These are phyloP conservation scores for Exidia glandulosa DNA, from an alignment of 768 basidiomycete species.

Conservation along the genomic window DNA sequence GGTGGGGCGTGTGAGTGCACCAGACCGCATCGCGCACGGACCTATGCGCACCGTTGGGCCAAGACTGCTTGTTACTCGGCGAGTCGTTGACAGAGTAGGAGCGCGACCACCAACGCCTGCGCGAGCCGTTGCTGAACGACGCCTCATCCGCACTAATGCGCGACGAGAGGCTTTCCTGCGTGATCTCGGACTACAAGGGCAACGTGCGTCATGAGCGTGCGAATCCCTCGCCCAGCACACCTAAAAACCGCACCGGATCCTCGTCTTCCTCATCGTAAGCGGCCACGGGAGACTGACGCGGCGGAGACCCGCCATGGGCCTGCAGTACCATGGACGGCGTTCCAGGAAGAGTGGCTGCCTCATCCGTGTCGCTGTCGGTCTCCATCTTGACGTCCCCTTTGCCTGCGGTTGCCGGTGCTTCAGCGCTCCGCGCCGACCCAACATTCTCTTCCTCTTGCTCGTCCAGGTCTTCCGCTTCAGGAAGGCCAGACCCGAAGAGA, in stretches of 20 bases:
- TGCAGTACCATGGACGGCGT: slow-evolving; percentile 15
- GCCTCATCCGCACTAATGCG: slow-evolving; percentile 71
- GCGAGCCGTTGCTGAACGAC: slow-evolving; percentile 38
- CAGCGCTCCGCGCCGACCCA: slow-evolving; percentile 30
- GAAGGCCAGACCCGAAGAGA: background rate
- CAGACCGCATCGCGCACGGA: background rate
- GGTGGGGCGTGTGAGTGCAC: slow-evolving; percentile 2
- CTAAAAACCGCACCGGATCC: slow-evolving; percentile 3
- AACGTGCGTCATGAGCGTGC: background rate
- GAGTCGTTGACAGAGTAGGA: slow-evolving; percentile 24
- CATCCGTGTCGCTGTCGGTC: slow-evolving; percentile 11
- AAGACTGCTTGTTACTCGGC: slow-evolving; percentile 39
- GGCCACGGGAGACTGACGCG: background rate
- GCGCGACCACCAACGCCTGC: slow-evolving; percentile 42
- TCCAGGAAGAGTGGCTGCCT: slow-evolving; percentile 7
- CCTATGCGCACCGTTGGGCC: slow-evolving; percentile 46
- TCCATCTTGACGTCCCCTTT: slow-evolving; percentile 13
- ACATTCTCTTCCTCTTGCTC: background rate
- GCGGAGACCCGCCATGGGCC: slow-evolving; percentile 5
- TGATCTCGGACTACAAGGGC: slow-evolving; percentile 44
- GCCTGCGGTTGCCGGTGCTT: slow-evolving; percentile 44
- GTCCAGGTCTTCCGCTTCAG: background rate
- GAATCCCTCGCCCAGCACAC: background rate
- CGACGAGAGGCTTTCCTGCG: slow-evolving; percentile 58
- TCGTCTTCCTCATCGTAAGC: background rate